These are phyloP conservation scores for Diaporthe velutina DNA, from an alignment of 2,329 filamentous ascomycete species.

Conservation along the genomic window DNA sequence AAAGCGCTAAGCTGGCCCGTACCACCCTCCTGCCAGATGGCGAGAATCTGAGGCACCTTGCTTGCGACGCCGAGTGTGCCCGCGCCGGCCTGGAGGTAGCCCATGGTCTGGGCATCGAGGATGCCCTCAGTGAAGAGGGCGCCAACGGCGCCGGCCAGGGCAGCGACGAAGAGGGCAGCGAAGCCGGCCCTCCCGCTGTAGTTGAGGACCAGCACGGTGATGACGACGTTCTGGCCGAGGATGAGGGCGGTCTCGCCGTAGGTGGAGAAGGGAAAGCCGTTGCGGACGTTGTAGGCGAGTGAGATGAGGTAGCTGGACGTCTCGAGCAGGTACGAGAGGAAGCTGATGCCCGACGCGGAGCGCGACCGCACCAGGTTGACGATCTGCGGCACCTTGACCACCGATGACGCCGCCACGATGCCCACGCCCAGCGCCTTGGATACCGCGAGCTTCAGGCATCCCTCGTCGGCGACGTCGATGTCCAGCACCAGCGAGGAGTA, in stretches of 20 bases:
- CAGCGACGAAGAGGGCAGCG: slow-evolving; percentile 84
- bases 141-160: slow-evolving; percentile 76
- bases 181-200: slow-evolving; percentile 78
- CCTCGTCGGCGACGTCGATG: slow-evolving; percentile 80
- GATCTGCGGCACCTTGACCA: slow-evolving; percentile 98
- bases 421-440: slow-evolving; percentile 94
- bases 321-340: slow-evolving; percentile 93
- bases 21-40: slow-evolving; percentile 86
- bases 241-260: slow-evolving; percentile 96
- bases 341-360: slow-evolving; percentile 86
- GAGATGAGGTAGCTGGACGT: slow-evolving; percentile 89
- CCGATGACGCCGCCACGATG: slow-evolving; percentile 89
- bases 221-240: slow-evolving; percentile 90
- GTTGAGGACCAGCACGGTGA: slow-evolving; percentile 86
- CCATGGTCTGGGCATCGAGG: slow-evolving; percentile 75
- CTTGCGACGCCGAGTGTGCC: slow-evolving; percentile 86
- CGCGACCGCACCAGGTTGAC: slow-evolving; percentile 87
- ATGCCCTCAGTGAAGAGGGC: slow-evolving; percentile 77
- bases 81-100: slow-evolving; percentile 85
- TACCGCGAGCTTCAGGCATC: slow-evolving; percentile 89
- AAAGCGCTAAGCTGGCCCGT: slow-evolving; percentile 98
- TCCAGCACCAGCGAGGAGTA: slow-evolving; percentile 89
- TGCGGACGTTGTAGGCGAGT: slow-evolving; percentile 91
- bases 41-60: slow-evolving; percentile 93
- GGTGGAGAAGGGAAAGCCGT: slow-evolving; percentile 94